Evolutionary conservation across 2,329 filamentous ascomycete genomes (phyloP).

Genomic region (Colletotrichum simmondsii): DNA sequence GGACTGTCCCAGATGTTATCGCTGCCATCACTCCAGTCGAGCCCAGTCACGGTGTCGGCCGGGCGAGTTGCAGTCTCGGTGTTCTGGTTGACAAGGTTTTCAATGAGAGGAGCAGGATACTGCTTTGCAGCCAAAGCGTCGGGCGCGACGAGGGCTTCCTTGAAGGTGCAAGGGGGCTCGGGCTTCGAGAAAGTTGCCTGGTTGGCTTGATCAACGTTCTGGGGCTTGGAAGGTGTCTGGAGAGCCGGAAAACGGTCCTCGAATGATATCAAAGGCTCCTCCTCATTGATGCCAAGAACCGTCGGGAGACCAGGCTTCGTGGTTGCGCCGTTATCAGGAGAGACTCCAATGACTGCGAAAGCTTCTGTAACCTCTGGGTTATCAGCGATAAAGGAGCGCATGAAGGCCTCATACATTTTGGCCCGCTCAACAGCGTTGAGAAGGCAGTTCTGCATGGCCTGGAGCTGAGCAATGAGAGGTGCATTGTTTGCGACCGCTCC

Average conservation of each 20-base stretch:
- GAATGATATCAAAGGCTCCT: constrained; percentile 1
- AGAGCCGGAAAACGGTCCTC: neutral
- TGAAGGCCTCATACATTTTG: constrained; percentile 20
- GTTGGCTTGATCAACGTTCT: neutral
- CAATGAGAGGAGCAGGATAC: neutral
- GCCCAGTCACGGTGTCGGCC: neutral
- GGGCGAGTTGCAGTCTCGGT: no score
- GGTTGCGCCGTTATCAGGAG: neutral
- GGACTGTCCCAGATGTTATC: constrained; percentile 13
- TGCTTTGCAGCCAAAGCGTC: neutral
- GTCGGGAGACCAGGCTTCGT: neutral
- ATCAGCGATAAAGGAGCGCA: neutral
- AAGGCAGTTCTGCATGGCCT: neutral
- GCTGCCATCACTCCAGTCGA: neutral
- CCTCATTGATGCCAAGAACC: neutral
- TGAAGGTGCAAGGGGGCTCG: no score
- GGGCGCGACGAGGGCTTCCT: no score
- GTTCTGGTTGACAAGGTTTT: neutral
- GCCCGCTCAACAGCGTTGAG: constrained; percentile 12
- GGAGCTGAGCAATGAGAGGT: neutral
- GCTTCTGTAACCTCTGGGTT: constrained; percentile 5
- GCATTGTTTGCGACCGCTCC: neutral
- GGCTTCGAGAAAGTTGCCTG: no score
- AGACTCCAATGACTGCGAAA: constrained; percentile 7
- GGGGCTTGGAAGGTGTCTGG: neutral